Conservation (phyloP, 2,329 filamentous ascomycete genomes). For the Colletotrichum sp. region DNA sequence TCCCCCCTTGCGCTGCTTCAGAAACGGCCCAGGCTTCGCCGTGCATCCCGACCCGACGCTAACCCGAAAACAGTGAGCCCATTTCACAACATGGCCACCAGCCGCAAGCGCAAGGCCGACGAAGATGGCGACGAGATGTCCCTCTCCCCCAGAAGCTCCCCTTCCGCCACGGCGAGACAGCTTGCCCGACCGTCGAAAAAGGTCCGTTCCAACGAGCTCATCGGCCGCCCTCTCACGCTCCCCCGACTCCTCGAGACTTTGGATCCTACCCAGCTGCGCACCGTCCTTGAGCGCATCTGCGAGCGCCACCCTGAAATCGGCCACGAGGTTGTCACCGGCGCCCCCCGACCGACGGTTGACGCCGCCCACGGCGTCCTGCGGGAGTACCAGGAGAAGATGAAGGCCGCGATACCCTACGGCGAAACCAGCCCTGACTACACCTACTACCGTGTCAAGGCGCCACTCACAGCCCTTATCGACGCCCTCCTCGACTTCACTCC, state of each 20-base stretch:
- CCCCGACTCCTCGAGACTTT: constrained; percentile 91
- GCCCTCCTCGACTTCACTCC: constrained; percentile 93
- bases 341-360: constrained; percentile 84
- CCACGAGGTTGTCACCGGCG: constrained; percentile 81
- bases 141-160: constrained; percentile 83
- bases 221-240: constrained; percentile 59
- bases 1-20: not conserved
- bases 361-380: constrained; percentile 81
- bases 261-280: constrained; percentile 81
- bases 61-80: constrained; percentile 32
- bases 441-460: constrained; percentile 89
- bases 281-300: constrained; percentile 88
- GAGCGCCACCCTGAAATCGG: constrained; percentile 86
- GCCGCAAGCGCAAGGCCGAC: constrained; percentile 85
- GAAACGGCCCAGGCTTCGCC: not conserved
- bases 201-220: constrained; percentile 66
- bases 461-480: constrained; percentile 80
- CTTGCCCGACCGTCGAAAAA: constrained; percentile 72
- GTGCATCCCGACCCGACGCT: constrained; percentile 13
- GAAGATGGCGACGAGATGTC: constrained; percentile 90
- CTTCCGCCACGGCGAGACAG: constrained; percentile 72
- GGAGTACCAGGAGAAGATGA: constrained; percentile 81
- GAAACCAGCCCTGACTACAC: constrained; percentile 88
- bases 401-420: constrained; percentile 83
- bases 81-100: constrained; percentile 55